Conservation (phyloP, 441 rosid species). For the Hura crepitans region DNA sequence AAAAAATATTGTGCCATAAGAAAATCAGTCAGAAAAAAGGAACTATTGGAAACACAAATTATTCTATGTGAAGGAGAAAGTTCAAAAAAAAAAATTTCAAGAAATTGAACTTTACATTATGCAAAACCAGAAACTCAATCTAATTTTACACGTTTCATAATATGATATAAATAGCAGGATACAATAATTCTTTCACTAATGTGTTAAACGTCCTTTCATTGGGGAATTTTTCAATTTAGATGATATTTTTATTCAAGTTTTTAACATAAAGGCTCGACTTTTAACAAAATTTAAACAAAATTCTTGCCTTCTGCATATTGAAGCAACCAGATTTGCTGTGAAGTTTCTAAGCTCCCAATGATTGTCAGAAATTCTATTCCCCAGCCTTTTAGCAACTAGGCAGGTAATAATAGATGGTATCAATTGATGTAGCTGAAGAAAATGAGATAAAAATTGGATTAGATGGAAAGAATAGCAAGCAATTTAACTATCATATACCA, state of each 20-base stretch:
- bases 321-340: slow-evolving; percentile 68
- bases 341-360: slow-evolving; percentile 97
- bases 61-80: not conserved
- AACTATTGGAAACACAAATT: not conserved
- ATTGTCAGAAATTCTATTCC: slow-evolving; percentile 75
- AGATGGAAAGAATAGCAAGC: slow-evolving; percentile 12
- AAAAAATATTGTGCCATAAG: not conserved
- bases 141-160: not conserved
- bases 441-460: slow-evolving; percentile 2
- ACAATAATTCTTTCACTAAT: not conserved
- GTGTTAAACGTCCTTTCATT: not conserved
- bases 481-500: not conserved
- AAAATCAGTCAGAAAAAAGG: not conserved
- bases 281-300: slow-evolving; percentile 11
- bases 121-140: slow-evolving; percentile 4
- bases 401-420: slow-evolving; percentile 94
- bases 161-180: not conserved
- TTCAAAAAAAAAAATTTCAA: not conserved
- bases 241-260: not conserved
- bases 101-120: not conserved
- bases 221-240: not conserved
- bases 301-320: slow-evolving; percentile 81
- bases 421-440: slow-evolving; percentile 84
- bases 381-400: slow-evolving; percentile 83
- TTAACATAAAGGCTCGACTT: not conserved